A percentile compares a stretch with the other conserved stretches of the same genome.
phyloP scores from a whole-genome alignment of 331 rosid species.

The Pyrus hybrid region DNA sequence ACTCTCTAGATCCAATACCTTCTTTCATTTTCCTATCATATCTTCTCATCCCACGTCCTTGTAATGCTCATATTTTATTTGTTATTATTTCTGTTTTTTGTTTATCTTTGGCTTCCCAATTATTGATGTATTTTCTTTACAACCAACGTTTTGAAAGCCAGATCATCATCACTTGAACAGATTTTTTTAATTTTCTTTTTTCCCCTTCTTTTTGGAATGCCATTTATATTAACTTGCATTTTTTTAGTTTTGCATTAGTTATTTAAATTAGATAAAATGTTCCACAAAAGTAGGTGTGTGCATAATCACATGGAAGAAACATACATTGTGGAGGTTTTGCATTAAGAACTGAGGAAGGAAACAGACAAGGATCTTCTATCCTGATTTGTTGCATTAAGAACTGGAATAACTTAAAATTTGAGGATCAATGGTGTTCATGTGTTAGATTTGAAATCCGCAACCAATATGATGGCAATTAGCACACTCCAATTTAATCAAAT shows the following conservation, averaged over 20 bases:
- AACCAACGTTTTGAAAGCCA: background rate
- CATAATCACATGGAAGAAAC: slow-evolving; percentile 42
- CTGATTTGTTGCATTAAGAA: slow-evolving; percentile 24
- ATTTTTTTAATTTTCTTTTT: background rate
- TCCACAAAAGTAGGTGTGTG: slow-evolving; percentile 30
- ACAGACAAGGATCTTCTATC: slow-evolving; percentile 42
- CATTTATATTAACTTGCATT: background rate
- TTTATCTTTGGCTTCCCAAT: slow-evolving; percentile 15
- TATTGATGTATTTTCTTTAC: slow-evolving; percentile 19
- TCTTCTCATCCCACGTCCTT: slow-evolving; percentile 45
- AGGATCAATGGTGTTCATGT: background rate
- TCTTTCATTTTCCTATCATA: slow-evolving; percentile 29
- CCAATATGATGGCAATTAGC: background rate
- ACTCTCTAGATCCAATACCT: slow-evolving; percentile 51
- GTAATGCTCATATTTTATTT: slow-evolving; percentile 13
- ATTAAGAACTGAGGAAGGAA: slow-evolving; percentile 24
- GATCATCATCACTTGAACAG: background rate
- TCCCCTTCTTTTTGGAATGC: background rate
- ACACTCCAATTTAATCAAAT: no score
- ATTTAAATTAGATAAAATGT: slow-evolving; percentile 1
- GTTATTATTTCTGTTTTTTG: background rate
- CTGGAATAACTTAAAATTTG: background rate
- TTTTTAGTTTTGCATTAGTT: background rate
- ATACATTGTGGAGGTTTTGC: slow-evolving; percentile 10
- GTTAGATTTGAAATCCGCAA: slow-evolving; percentile 2